Evolutionary conservation across 257 asterid species (phyloP), one percentile per base, ranked within the genome.

Genomic region (Petunia axillaris): DNA sequence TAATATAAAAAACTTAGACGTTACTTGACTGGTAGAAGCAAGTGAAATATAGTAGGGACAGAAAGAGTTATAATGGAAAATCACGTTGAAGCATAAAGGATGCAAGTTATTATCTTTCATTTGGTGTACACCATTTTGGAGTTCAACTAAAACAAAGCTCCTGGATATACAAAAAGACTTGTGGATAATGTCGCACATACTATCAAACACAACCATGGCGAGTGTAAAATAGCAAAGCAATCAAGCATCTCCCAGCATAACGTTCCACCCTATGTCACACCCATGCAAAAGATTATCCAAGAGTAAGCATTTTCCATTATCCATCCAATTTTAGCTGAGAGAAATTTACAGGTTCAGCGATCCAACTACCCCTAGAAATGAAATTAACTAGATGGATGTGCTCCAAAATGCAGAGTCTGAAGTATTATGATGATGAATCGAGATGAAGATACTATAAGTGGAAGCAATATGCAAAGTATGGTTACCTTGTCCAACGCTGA

Each of bases 401-500:
- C 74, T 65, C 2, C 16, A 57, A 35, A 14, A 54, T 14, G 16
- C 25, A 52, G 57, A 52, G 57, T 8, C 52, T 14, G 14, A 65
- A 65, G 74, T 65, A 14, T 52, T 14, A 5, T 14, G 43, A 39
- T 40, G 74, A 65, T 5, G 74, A 73, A 50, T 36, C 9, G 36
- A 6, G 59, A 70, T 8, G 11, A 52, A 0, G 43, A 48, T 25
- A 73, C 46, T 73, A 35, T 13, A 0, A 50, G 46, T 50, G 35
- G 78, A 73, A 73, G 78, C 44, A 73, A 73, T 50, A 9, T 0
- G 78, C 43, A 50, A 50, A 73, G 63, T 0, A 3, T 58, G n/a
- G 44, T 10, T 84, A 95, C 99, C 99, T 94, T 96, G 87, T 87
- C 93, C 89, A 96, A 67, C 57, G 97, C 81, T 53, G 95, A 87